These are phyloP conservation scores for Russula dissimulans DNA, from an alignment of 768 basidiomycete species.

Conservation along the genomic window DNA sequence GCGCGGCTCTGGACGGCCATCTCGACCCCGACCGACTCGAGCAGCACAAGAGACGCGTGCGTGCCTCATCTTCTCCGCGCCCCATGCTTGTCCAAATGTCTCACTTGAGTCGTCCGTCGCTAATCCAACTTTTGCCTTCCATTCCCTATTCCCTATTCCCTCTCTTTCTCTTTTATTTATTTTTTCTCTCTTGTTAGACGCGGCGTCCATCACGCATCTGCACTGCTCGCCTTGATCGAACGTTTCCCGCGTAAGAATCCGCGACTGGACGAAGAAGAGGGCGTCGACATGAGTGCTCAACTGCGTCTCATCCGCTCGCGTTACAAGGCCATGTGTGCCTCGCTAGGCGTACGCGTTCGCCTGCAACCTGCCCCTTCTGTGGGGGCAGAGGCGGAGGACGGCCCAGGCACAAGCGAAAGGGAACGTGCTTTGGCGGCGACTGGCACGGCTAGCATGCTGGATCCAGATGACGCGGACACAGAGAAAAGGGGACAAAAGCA, in stretches of 20 bases:
- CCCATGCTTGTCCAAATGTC: background rate
- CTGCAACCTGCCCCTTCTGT: conserved; percentile 22
- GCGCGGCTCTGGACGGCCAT: conserved; percentile 61
- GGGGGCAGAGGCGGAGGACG: conserved; percentile 4
- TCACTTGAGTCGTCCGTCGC: background rate
- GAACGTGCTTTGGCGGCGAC: conserved; percentile 1
- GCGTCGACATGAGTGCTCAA: conserved; percentile 65
- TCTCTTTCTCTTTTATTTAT: background rate
- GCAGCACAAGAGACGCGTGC: conserved; percentile 31
- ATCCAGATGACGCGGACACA: background rate
- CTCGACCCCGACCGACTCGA: conserved; percentile 28
- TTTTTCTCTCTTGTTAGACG: conserved; percentile 35
- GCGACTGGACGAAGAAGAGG: conserved; percentile 34
- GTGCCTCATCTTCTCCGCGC: conserved; percentile 29
- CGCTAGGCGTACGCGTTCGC: conserved; percentile 57
- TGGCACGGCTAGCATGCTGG: background rate
- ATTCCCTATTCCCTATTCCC: too few relatives aligned
- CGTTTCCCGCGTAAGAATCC: conserved; percentile 78
- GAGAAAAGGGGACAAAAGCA: conserved; percentile 1
- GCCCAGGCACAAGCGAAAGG: background rate
- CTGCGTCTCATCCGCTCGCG: conserved; percentile 80
- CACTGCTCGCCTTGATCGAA: conserved; percentile 60
- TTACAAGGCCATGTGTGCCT: conserved; percentile 80
- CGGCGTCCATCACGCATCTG: conserved; percentile 49
- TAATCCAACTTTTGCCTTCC: background rate